phyloP scores from a whole-genome alignment of 1,284 basidiomycete genomes.

The Fomitopsis schrenkii region DNA sequence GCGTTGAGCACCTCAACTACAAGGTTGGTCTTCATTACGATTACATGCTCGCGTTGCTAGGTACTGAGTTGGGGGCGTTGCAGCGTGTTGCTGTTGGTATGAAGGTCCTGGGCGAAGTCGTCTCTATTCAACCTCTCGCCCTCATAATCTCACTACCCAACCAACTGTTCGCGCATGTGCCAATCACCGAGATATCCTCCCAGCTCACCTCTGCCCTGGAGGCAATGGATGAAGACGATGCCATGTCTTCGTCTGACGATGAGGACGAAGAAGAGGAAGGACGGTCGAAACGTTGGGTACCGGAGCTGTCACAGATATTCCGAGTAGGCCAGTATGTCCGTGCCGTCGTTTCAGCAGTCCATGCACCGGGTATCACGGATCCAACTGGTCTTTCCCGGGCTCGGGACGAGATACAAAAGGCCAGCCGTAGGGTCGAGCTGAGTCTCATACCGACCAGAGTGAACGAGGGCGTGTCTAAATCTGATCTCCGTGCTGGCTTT shows the following conservation, averaged over 20 bases:
- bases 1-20: constrained; percentile 93
- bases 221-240: constrained; percentile 52
- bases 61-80: background rate
- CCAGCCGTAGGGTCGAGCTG: constrained; percentile 82
- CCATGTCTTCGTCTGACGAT: constrained; percentile 39
- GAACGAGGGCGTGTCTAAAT: constrained; percentile 77
- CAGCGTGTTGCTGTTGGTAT: constrained; percentile 84
- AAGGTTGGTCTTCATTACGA: constrained; percentile 51
- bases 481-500: constrained; percentile 76
- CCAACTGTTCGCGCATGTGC: constrained; percentile 92
- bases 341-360: constrained; percentile 69
- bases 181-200: constrained; percentile 91
- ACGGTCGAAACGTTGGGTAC: constrained; percentile 35
- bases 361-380: constrained; percentile 59
- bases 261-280: constrained; percentile 24
- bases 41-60: background rate
- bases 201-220: constrained; percentile 77
- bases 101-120: constrained; percentile 83
- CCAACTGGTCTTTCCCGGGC: constrained; percentile 51
- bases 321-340: constrained; percentile 83
- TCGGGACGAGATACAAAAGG: constrained; percentile 62
- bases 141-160: constrained; percentile 93
- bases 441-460: constrained; percentile 84
- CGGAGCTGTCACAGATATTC: constrained; percentile 78
- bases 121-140: constrained; percentile 86